Evolutionary conservation across 1,139 yeast species (phyloP).

Genomic region (Wickerhamiella pararugosa): DNA sequence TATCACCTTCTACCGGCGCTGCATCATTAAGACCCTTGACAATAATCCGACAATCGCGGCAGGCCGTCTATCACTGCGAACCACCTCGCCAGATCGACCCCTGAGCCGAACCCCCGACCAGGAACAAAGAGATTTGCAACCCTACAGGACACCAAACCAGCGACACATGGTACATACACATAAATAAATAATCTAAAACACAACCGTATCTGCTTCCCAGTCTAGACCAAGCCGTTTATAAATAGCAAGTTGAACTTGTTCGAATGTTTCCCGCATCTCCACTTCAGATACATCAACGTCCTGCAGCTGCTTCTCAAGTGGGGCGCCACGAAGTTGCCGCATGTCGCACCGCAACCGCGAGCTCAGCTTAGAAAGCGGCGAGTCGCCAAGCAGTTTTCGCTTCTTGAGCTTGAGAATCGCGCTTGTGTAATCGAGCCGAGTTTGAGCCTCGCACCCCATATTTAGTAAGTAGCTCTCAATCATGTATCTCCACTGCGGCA

Average conservation of each 20-base stretch:
- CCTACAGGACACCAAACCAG: no score
- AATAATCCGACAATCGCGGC: no score
- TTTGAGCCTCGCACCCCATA: slow-evolving; percentile 55
- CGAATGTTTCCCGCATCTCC: slow-evolving; percentile 45
- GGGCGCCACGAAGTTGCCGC: slow-evolving; percentile 8
- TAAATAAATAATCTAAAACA: slow-evolving; percentile 7
- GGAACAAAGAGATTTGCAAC: no score
- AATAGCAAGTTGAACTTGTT: slow-evolving; percentile 40
- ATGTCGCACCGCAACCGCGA: slow-evolving; percentile 18
- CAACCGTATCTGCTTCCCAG: slow-evolving; percentile 39
- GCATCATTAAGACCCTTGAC: no score
- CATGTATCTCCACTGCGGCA: slow-evolving; percentile 53
- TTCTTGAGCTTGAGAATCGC: slow-evolving; percentile 29
- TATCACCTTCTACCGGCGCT: no score
- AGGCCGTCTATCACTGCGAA: no score
- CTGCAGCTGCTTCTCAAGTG: not conserved
- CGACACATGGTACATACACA: no score
- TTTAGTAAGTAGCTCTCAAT: slow-evolving; percentile 50
- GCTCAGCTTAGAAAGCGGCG: slow-evolving; percentile 12
- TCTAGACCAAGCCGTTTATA: slow-evolving; percentile 41
- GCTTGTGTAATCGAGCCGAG: slow-evolving; percentile 42
- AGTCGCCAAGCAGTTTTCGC: slow-evolving; percentile 21
- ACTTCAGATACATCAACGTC: slow-evolving; percentile 29
- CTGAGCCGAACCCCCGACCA: no score
- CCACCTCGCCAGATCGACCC: no score